Evolutionary conservation across 352 stramenopile species (phyloP).

Genomic region (Peronosclerospora sorghi): DNA sequence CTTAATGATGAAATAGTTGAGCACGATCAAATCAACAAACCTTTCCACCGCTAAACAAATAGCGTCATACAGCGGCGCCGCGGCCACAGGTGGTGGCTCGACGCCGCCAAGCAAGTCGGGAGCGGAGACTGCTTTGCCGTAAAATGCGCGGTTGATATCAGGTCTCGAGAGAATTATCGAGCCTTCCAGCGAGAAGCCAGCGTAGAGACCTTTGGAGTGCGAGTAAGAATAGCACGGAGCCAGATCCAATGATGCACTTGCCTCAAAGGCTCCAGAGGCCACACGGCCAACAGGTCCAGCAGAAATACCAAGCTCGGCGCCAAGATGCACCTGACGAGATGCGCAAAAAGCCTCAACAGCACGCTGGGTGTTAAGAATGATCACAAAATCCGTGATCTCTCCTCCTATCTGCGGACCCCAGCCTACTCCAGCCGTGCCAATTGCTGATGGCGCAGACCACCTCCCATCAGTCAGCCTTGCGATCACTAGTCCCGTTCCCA

Average conservation of each 20-base stretch:
- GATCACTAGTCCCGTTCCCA: slow-evolving; percentile 91
- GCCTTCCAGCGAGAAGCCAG: slow-evolving; percentile 84
- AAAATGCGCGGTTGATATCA: slow-evolving; percentile 89
- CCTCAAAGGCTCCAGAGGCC: slow-evolving; percentile 59
- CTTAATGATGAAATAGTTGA: not conserved
- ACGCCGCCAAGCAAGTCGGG: slow-evolving; percentile 64
- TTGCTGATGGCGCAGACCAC: slow-evolving; percentile 93
- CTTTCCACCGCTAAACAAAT: slow-evolving; percentile 56
- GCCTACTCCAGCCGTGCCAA: slow-evolving; percentile 83
- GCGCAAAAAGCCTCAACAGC: slow-evolving; percentile 79
- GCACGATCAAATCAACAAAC: slow-evolving; percentile 16
- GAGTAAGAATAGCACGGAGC: slow-evolving; percentile 89
- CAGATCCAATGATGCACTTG: slow-evolving; percentile 63
- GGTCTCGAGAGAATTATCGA: slow-evolving; percentile 81
- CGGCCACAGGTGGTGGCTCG: slow-evolving; percentile 70
- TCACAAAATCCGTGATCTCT: slow-evolving; percentile 89
- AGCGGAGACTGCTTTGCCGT: slow-evolving; percentile 64
- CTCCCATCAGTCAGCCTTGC: slow-evolving; percentile 84
- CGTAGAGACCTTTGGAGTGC: slow-evolving; percentile 84
- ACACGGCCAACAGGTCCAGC: slow-evolving; percentile 86
- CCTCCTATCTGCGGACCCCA: slow-evolving; percentile 88
- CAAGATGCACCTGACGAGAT: slow-evolving; percentile 85
- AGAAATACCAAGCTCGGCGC: slow-evolving; percentile 81
- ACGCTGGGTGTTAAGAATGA: slow-evolving; percentile 88
- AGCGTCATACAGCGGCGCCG: slow-evolving; percentile 77